Evolutionary conservation across 257 asterid species (phyloP), one percentile per base, ranked within the genome.

Genomic region (Anisodus tanguticus): DNA sequence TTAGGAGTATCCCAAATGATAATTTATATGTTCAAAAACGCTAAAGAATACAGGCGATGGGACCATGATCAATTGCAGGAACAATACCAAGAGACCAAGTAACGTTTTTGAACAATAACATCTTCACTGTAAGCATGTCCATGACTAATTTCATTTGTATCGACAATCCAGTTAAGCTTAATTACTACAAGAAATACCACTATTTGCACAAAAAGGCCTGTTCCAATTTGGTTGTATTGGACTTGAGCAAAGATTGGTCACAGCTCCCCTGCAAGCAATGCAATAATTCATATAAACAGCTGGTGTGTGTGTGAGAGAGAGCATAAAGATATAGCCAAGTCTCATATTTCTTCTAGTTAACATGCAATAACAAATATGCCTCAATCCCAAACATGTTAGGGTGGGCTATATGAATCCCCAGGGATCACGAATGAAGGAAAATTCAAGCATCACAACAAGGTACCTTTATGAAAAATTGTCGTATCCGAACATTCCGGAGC

Each of bases 131-230:
- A 67, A 17, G 37, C 12, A 66, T 37, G 35, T 82, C 71, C 63
- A 7, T 76, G 63, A 53, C 12, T 19, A 82, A 82, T 47, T 13
- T 62, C 67, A 66, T 82, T 49, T n/a, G 55, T 39, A 72, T 82
- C 15, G 10, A 70, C 10, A 45, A 51, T 66, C 76, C 63, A 82
- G 80, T 15, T 15, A 82, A 82, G 37, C 26, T 22, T 68, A 35
- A 19, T 41, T 53, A 16, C 49, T 16, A 53, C 8, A 68, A 37
- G 67, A 68, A 72, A 57, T 93, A 95, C 98, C 99, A 79, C 87
- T 84, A 26, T 76, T 92, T 22, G 98, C 92, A 86, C 98, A 90
- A 90, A 91, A 94, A 51, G 92, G 49, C 87, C 93, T 91, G 90
- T 88, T 89, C 94, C 90, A 86, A 4, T 85, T 86, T 79, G 86